Evolutionary conservation across 1,139 yeast genomes (phyloP).

Genomic region (Candida freyschussii): DNA sequence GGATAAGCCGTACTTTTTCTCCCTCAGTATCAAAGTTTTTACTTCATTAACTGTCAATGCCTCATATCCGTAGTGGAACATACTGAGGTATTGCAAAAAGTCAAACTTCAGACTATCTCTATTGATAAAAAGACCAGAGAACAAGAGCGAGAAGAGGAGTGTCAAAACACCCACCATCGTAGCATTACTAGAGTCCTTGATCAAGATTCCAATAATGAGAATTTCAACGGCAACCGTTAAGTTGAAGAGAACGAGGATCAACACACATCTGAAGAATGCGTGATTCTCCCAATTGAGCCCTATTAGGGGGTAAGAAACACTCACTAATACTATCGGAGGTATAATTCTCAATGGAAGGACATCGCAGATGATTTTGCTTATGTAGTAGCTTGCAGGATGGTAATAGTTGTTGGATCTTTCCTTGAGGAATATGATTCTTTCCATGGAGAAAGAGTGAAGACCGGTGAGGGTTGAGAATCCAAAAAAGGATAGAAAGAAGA

Average conservation of each 20-base stretch:
- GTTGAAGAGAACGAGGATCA: constrained; percentile 75
- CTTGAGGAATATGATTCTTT: constrained; percentile 80
- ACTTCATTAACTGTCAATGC: constrained; percentile 91
- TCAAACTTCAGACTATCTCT: constrained; percentile 49
- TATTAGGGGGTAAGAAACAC: constrained; percentile 86
- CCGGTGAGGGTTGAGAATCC: constrained; percentile 94
- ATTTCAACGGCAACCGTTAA: constrained; percentile 82
- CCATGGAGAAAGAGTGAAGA: constrained; percentile 79
- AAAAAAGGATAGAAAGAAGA: constrained; percentile 82
- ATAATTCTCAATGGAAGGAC: constrained; percentile 82
- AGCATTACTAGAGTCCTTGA: constrained; percentile 91
- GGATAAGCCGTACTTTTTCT: constrained; percentile 85
- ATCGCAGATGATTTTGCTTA: constrained; percentile 84
- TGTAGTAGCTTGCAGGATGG: constrained; percentile 77
- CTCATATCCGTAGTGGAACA: constrained; percentile 95
- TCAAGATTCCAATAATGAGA: constrained; percentile 76
- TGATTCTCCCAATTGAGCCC: constrained; percentile 77
- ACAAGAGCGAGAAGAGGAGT: constrained; percentile 74
- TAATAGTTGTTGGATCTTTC: constrained; percentile 95
- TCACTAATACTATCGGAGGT: constrained; percentile 80
- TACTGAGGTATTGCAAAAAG: constrained; percentile 80
- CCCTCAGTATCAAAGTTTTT: constrained; percentile 76
- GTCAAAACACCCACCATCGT: constrained; percentile 83
- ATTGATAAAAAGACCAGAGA: constrained; percentile 91
- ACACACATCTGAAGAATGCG: constrained; percentile 69